These are phyloP conservation scores for Saccharomyces hybrid DNA, from an alignment of 1,139 yeast species.

Conservation along the genomic window DNA sequence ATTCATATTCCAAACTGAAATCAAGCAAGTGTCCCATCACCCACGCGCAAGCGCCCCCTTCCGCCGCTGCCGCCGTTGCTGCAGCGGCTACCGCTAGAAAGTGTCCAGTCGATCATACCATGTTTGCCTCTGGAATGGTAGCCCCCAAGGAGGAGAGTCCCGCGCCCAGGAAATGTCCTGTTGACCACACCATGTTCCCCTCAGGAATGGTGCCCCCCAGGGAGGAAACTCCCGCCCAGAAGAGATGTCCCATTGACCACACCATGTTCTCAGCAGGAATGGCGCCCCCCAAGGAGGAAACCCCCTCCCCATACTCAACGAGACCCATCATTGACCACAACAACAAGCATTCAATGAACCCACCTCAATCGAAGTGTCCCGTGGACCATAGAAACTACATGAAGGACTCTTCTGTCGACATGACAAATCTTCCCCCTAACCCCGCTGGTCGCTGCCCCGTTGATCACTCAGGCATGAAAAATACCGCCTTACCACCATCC, in stretches of 20 bases:
- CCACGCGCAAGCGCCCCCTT: constrained; percentile 1
- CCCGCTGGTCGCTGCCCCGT: not conserved
- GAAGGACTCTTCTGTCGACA: not conserved
- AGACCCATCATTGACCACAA: not conserved
- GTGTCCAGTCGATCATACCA: constrained; percentile 7
- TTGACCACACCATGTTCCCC: constrained; percentile 4
- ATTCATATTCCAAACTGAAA: not conserved
- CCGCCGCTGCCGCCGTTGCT: not conserved
- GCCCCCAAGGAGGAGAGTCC: not conserved
- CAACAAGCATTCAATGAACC: constrained; percentile 1
- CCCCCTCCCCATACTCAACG: not conserved
- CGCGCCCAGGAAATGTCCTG: constrained; percentile 3
- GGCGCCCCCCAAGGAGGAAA: constrained; percentile 2
- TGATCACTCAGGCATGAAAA: not conserved
- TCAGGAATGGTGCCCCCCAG: not conserved
- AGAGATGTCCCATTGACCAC: constrained; percentile 19
- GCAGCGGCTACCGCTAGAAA: not conserved
- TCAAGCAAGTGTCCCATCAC: constrained; percentile 1
- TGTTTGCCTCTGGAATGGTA: not conserved
- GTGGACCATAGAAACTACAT: constrained; percentile 6
- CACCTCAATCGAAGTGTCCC: constrained; percentile 7
- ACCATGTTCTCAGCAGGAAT: constrained; percentile 4
- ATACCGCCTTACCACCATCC: not conserved
- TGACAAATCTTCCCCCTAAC: constrained; percentile 4
- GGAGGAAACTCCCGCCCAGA: not conserved